These are phyloP conservation scores for Malus asiatica DNA, from an alignment of 306 rosid genomes.

Conservation along the genomic window DNA sequence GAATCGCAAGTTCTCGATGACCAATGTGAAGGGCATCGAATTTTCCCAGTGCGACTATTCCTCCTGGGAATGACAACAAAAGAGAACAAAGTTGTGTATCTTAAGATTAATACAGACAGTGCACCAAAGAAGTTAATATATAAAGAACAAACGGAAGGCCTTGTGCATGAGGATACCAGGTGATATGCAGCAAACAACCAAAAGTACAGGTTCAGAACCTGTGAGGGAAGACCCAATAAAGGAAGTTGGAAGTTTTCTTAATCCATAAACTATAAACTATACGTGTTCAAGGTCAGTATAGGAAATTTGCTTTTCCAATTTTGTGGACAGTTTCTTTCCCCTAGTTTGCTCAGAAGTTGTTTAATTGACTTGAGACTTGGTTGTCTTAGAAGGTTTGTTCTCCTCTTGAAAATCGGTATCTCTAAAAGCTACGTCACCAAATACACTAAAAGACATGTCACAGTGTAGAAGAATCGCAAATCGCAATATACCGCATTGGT, in stretches of 20 bases:
- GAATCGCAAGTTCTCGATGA: conserved; percentile 90
- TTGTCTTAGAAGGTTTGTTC: not conserved
- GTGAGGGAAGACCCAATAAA: not conserved
- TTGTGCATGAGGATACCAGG: not conserved
- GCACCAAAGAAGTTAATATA: not conserved
- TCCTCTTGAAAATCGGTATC: not conserved
- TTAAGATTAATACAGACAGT: not conserved
- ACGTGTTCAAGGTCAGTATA: not conserved
- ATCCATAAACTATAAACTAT: not conserved
- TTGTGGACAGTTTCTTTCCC: not conserved
- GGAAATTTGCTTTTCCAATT: not conserved
- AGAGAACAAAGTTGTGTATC: not conserved
- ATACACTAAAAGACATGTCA: not conserved
- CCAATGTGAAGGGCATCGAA: conserved; percentile 93
- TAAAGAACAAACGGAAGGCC: not conserved
- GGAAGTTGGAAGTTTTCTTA: not conserved
- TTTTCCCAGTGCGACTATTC: conserved; percentile 91
- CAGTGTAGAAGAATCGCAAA: not conserved
- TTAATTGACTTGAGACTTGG: not conserved
- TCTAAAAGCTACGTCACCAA: not conserved
- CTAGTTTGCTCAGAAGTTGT: not conserved
- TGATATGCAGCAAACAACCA: not conserved
- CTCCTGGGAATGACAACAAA: conserved; percentile 46
- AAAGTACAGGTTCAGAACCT: not conserved
- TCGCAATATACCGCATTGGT: not conserved